Conservation (phyloP, 2,329 filamentous ascomycete species). For the Dothidotthia symphoricarpi region DNA sequence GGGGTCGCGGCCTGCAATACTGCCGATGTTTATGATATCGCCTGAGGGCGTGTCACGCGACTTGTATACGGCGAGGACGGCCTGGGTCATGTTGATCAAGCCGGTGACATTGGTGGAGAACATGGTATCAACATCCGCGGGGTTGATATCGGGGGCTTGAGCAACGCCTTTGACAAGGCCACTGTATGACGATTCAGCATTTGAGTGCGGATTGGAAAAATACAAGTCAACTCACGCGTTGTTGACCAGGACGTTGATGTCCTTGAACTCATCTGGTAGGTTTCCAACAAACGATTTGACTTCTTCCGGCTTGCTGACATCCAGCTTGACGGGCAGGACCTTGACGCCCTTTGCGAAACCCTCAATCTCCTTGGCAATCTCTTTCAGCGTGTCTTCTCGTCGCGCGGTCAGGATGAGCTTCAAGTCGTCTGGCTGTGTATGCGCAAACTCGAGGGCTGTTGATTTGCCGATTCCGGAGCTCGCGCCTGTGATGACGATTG, state of each 20-base stretch:
- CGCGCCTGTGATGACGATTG: conserved; percentile 85
- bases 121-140: conserved; percentile 83
- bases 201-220: conserved; percentile 19
- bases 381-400: conserved; percentile 71
- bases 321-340: conserved; percentile 78
- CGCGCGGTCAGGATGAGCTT: conserved; percentile 88
- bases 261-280: conserved; percentile 77
- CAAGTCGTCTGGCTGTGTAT: conserved; percentile 74
- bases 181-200: conserved; percentile 45
- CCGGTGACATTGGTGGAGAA: conserved; percentile 92
- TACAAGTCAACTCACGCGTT: conserved; percentile 68
- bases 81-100: conserved; percentile 95
- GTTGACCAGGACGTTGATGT: conserved; percentile 88
- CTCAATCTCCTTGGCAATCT: conserved; percentile 73
- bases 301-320: conserved; percentile 78
- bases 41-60: conserved; percentile 70
- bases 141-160: conserved; percentile 76
- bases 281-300: conserved; percentile 68
- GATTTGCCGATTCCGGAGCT: conserved; percentile 85
- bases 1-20: conserved; percentile 83
- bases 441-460: conserved; percentile 88
- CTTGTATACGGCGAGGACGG: conserved; percentile 79
- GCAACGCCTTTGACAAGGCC: conserved; percentile 88
- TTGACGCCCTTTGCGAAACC: conserved; percentile 71
- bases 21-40: conserved; percentile 95